Conservation (phyloP, 306 rosid species). For the Quercus variabilis region DNA sequence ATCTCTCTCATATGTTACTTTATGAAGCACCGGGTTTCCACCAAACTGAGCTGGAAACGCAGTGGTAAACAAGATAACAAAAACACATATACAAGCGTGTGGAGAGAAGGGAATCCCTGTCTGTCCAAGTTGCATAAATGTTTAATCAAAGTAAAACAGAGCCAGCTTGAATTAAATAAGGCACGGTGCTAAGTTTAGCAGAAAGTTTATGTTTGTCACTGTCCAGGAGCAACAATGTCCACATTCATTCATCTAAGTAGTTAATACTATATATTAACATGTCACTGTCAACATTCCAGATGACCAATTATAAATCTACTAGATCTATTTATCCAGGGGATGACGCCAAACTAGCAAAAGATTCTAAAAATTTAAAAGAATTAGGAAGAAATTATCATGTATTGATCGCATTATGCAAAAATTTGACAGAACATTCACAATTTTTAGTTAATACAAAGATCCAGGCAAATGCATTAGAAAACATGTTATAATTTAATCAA, state of each 20-base stretch:
- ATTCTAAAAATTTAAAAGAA: background rate
- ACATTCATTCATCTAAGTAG: conserved; percentile 20
- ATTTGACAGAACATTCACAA: background rate
- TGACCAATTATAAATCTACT: conserved; percentile 1
- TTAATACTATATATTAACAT: background rate
- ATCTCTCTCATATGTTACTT: background rate
- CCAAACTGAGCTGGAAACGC: too few species aligned
- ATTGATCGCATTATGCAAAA: background rate
- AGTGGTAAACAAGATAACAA: background rate
- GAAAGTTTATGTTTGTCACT: background rate
- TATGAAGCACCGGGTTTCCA: background rate
- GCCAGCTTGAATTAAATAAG: conserved; percentile 6
- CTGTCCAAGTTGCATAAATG: background rate
- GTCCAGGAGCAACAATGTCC: conserved; percentile 10
- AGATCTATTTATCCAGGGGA: background rate
- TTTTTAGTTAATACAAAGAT: background rate
- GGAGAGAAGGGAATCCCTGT: conserved; percentile 3
- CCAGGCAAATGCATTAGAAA: background rate
- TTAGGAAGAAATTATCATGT: background rate
- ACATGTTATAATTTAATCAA: background rate
- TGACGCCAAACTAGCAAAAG: background rate
- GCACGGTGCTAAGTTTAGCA: background rate
- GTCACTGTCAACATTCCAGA: conserved; percentile 26
- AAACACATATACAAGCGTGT: background rate
- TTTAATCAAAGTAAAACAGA: background rate